Evolutionary conservation across 2,329 filamentous ascomycete species (phyloP), one percentile per base, ranked within the genome.

Genomic region (Chrysosporium queenslandicum): DNA sequence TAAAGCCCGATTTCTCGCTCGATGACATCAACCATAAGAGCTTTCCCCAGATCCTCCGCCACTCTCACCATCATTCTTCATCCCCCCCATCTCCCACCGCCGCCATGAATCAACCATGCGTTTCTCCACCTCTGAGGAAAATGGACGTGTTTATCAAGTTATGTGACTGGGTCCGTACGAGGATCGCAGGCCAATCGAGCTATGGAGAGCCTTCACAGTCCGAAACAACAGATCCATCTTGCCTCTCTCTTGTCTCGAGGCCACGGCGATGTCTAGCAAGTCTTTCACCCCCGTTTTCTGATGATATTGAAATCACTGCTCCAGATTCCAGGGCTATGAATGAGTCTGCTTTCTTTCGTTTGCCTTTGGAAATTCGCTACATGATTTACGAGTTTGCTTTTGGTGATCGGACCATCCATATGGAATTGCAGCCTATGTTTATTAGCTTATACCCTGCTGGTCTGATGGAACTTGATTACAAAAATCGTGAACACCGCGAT

Each of bases 331-430:
- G 12, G 29, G 55, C 49, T 4, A 36, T 23, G 6, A 32, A 41
- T 16, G 46, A 40, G 4, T 48, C 34, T 20, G 2, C 11, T 20
- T 53, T 58, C 18, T 61, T 60, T 43, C 7, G 32, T 2, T 47
- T 65, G 6, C 62, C 64, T 6, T 36, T 56, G 12, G 62, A 67
- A 46, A 50, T 67, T 25, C 61, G 63, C 5, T 53, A 54, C n/a
- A 56, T 59, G 41, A 63, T 64, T 37, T 45, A 57, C 12, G 20
- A 47, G 9, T 20, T 53, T 11, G 48, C 49, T 2, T 55, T 57
- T 46, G 51, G 53, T 11, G 42, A 48, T 11, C 27, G n/a, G 0
- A 41, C 45, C 12, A 11, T 58, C 5, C 55, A 58, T 21, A 37
- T 55, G 20, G 53, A 53, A 9, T 16, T 55, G 12, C 49, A 42